Base-by-base conservation (phyloP, 352 stramenopile species). In the Elongisporangium anandrum region DNA sequence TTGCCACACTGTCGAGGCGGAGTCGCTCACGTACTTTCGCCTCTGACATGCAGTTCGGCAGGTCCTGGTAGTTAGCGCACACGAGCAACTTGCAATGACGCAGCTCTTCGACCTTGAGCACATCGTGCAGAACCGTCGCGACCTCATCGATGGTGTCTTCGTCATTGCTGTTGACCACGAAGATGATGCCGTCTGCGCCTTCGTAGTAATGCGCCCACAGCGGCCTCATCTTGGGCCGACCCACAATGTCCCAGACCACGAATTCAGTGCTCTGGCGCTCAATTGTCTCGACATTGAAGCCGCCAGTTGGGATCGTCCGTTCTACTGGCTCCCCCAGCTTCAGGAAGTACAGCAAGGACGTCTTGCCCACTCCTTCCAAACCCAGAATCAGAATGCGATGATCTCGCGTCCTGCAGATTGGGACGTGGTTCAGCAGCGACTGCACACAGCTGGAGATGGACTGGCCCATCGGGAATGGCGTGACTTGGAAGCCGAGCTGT, bases 271-370 rank as follows among this genome's bases (percentile, higher is more conserved):
- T 15, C 13, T 45, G 1, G 12, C 17, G 4, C 34, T 64, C 57
- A 59, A 45, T 9, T 12, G 34, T 45, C 34, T 45, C 34, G 34
- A 45, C 34, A 12, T 17, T 17, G 34, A 45, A 45, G 0, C 85
- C 78, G 45, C 94, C 83, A 3, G 85, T 96, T 19, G 81, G 69
- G 23, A 90, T 75, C 45, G 81, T 89, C 15, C 70, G 34, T 12
- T 16, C 82, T 12, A 91, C 51, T 3, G 34, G 34, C 34, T 45
- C 34, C 2, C 34, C 34, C 34, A 45, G 34, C 34, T 45, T 45
- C 1, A 45, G 34, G 17, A 17, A 45, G 34, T 45, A 45, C 6
- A 38, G 26, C 7, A 45, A 1, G 13, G 34, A 45, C 0, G 34
- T 45, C 34, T 45, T 45, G 34, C 34, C 34, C 34, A 17, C 34